Evolutionary conservation across 345 rosid species (phyloP), one percentile per base, ranked within the genome.

Genomic region (Arabis hirsuta): DNA sequence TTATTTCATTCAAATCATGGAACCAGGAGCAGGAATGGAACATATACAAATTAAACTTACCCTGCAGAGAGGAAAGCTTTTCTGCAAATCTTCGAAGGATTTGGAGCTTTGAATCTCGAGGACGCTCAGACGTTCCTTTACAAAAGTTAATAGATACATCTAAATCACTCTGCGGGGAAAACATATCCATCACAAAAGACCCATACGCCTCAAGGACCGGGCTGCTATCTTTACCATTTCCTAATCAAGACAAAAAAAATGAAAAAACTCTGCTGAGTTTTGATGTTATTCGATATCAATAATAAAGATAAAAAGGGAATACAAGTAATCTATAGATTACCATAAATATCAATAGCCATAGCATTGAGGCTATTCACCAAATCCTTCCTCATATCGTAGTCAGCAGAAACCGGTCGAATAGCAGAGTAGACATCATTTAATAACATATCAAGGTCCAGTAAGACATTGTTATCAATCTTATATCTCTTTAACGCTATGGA

Each of bases 181-280:
- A 82, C 78, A 77, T 73, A 69, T 81, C 83, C 90, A 85, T 85
- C 45, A 81, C 60, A 36, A 80, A 83, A 29, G 90, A 85, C 6
- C 87, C 90, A 60, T 76, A 85, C 47, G 50, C 80, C 76, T 83
- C 84, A 44, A 85, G 81, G 12, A 72, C 43, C 11, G 83, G 84
- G 1, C 24, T 27, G 13, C n/a, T 55, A 57, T 79, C 84, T 48
- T 73, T 13, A 14, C 61, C 63, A 68, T 62, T 9, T 31, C 78
- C 89, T 85, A 73, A 72, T 65, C 29, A 16, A 71, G 26, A 72
- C 41, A n/a, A 10, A 39, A 41, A 5, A 8, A 14, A 45, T 12
- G 31, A 19, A 48, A 62, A 55, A 38, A 10, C 39, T 32, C n/a
- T 12, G 6, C 20, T 62, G n/a, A 26, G 7, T 19, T 12, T 47